Conservation (phyloP, 2,329 filamentous ascomycete genomes). For the Claviceps sp. region DNA sequence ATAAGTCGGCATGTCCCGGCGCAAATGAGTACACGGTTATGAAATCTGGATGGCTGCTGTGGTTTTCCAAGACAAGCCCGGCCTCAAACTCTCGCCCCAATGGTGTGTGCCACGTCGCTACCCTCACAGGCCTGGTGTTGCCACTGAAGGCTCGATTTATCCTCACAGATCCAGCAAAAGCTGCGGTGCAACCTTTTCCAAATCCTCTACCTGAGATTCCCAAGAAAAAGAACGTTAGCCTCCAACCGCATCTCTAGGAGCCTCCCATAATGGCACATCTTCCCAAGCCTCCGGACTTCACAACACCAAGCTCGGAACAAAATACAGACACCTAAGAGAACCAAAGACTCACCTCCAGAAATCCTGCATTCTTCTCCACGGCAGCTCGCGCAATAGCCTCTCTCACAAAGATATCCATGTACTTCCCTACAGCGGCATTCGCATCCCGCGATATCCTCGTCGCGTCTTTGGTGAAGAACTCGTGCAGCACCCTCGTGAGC, state of each 20-base stretch:
- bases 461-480: conserved; percentile 59
- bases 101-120: not conserved
- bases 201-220: conserved; percentile 56
- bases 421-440: conserved; percentile 63
- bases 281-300: too few relatives aligned
- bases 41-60: too few relatives aligned
- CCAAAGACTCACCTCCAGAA: conserved; percentile 53
- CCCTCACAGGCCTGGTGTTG: not conserved
- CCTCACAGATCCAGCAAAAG: conserved; percentile 56
- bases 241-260: not conserved
- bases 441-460: conserved; percentile 68
- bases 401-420: conserved; percentile 81
- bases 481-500: conserved; percentile 62
- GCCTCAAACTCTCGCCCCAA: not conserved
- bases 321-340: not conserved
- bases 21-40: too few relatives aligned
- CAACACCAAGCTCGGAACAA: too few relatives aligned
- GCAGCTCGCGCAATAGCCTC: conserved; percentile 75
- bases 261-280: too few relatives aligned
- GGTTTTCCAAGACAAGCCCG: not conserved
- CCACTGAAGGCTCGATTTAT: not conserved
- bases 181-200: conserved; percentile 79
- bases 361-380: conserved; percentile 54
- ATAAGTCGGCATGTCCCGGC: too few relatives aligned
- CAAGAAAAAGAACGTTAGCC: not conserved